Evolutionary conservation across 306 rosid species (phyloP).

Genomic region (Casuarina cunninghamiana): DNA sequence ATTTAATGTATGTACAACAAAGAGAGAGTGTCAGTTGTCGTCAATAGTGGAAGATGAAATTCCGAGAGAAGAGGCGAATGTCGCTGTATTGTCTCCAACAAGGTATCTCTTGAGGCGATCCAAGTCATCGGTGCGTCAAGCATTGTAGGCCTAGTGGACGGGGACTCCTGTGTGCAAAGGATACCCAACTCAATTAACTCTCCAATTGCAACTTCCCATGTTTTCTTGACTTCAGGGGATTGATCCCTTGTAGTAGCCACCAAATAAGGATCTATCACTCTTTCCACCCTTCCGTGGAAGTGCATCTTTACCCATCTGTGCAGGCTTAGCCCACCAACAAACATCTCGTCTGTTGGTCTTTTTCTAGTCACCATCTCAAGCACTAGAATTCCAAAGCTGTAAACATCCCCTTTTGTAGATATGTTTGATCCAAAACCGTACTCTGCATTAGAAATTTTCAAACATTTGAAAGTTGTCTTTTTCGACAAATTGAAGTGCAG

Average conservation of each 20-base stretch:
- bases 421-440: conserved; percentile 59
- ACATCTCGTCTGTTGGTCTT: conserved; percentile 61
- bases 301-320: conserved; percentile 62
- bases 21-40: conserved; percentile 27
- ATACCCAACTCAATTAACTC: conserved; percentile 71
- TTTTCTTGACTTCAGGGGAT: conserved; percentile 47
- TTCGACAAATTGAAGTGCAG: background rate
- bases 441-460: conserved; percentile 41
- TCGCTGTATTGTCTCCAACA: conserved; percentile 55
- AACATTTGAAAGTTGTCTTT: background rate
- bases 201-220: conserved; percentile 60
- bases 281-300: conserved; percentile 31
- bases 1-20: background rate
- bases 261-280: conserved; percentile 42
- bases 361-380: conserved; percentile 69
- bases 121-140: conserved; percentile 68
- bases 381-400: conserved; percentile 71
- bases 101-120: conserved; percentile 69
- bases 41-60: conserved; percentile 56
- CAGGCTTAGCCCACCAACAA: conserved; percentile 49
- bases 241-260: conserved; percentile 48
- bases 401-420: conserved; percentile 68
- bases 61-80: conserved; percentile 66
- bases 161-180: conserved; percentile 71
- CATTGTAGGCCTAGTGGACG: conserved; percentile 71